A percentile compares a stretch with the other conserved stretches of the same genome.
These are phyloP conservation scores for Arachnomyces sp. DNA, from an alignment of 2,329 filamentous ascomycete genomes.

Conservation along the genomic window DNA sequence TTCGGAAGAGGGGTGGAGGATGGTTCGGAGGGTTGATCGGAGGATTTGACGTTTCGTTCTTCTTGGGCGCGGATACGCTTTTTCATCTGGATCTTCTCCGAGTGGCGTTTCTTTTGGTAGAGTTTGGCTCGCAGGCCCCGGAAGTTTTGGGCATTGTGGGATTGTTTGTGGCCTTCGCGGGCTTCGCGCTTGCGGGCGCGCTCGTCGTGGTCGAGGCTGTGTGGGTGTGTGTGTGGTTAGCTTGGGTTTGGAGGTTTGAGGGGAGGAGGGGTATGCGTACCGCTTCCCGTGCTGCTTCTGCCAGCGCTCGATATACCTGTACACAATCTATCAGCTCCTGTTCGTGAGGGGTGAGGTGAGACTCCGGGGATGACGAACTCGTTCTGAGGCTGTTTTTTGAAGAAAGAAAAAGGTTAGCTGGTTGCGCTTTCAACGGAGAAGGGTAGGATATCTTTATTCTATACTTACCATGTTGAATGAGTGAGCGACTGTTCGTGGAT, in stretches of 20 bases:
- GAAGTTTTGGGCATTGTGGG: constrained; percentile 86
- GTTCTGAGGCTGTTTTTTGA: constrained; percentile 32
- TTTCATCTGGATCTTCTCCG: constrained; percentile 98
- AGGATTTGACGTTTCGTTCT: constrained; percentile 88
- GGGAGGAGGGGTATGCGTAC: constrained; percentile 12
- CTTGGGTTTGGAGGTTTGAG: background rate
- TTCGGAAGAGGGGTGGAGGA: constrained; percentile 75
- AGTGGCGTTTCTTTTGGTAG: constrained; percentile 84
- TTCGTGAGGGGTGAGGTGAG: constrained; percentile 9
- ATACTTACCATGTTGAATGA: constrained; percentile 13
- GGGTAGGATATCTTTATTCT: background rate
- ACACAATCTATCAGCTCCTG: constrained; percentile 4
- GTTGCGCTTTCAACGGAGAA: background rate
- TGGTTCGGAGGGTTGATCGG: constrained; percentile 63
- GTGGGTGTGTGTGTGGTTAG: constrained; percentile 3
- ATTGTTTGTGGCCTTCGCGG: constrained; percentile 80
- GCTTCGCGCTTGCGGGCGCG: constrained; percentile 77
- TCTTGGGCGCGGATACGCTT: constrained; percentile 93
- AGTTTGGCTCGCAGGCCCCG: constrained; percentile 87
- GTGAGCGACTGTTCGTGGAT: background rate
- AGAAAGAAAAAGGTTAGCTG: constrained; percentile 6
- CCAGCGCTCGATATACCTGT: constrained; percentile 65
- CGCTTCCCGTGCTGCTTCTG: constrained; percentile 56
- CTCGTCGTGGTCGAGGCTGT: constrained; percentile 76
- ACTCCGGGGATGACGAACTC: constrained; percentile 28